These are phyloP conservation scores for Pezicula neosporulosa DNA, from an alignment of 2,329 filamentous ascomycete species.

Conservation along the genomic window DNA sequence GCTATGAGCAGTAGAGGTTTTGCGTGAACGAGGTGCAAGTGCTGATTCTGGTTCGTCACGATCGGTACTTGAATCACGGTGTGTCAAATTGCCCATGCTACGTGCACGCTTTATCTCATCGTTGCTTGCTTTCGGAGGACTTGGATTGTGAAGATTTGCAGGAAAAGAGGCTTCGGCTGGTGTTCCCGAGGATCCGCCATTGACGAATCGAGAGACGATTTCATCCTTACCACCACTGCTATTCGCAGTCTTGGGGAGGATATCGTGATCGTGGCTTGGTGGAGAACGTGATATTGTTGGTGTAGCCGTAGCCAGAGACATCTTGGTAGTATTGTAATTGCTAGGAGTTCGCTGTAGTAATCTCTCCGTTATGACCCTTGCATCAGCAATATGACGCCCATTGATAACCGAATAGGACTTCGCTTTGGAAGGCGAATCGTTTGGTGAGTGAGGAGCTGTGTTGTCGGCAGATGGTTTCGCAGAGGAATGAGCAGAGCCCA, in stretches of 20 bases:
- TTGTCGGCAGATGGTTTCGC: conserved; percentile 34
- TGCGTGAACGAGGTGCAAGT: conserved; percentile 38
- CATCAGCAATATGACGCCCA: conserved; percentile 48
- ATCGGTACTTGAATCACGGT: conserved; percentile 22
- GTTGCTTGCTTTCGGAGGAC: conserved; percentile 4
- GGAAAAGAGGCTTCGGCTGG: conserved; percentile 43
- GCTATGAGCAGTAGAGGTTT: conserved; percentile 15
- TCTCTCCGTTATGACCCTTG: conserved; percentile 64
- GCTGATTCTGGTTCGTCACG: conserved; percentile 38
- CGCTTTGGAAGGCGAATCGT: conserved; percentile 14
- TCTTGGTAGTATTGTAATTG: conserved; percentile 56
- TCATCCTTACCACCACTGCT: conserved; percentile 32
- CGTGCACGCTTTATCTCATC: conserved; percentile 26
- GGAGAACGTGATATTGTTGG: conserved; percentile 18
- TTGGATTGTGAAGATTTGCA: neutral
- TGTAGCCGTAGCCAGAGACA: conserved; percentile 53
- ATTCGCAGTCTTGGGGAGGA: conserved; percentile 16
- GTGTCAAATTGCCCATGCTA: conserved; percentile 25
- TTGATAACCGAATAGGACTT: conserved; percentile 10
- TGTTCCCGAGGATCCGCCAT: conserved; percentile 41
- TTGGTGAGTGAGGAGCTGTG: conserved; percentile 24
- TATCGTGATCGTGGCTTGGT: conserved; percentile 31
- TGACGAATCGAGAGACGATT: conserved; percentile 58
- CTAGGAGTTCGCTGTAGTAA: conserved; percentile 63
- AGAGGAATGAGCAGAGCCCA: conserved; percentile 46